Conservation (phyloP, 441 rosid genomes). For the Gossypium gossypioides region DNA sequence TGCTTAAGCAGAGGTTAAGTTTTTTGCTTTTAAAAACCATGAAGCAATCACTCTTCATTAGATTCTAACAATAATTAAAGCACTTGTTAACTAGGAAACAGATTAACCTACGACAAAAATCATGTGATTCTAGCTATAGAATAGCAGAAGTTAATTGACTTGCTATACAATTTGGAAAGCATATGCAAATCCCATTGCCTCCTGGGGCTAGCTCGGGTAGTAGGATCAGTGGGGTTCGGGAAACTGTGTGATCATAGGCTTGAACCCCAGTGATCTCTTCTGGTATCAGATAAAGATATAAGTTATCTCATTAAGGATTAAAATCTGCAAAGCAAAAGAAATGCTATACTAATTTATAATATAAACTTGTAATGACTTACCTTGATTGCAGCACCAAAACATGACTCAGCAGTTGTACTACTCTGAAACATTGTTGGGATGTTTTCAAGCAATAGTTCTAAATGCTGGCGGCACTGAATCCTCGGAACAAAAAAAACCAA, state of each 20-base stretch:
- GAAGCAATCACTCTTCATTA: background rate
- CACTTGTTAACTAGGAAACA: background rate
- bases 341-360: background rate
- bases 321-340: background rate
- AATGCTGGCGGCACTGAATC: slow-evolving; percentile 83
- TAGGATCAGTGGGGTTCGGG: background rate
- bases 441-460: slow-evolving; percentile 85
- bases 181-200: background rate
- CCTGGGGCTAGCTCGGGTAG: background rate
- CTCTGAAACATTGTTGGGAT: slow-evolving; percentile 88
- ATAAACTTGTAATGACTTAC: slow-evolving; percentile 28
- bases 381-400: slow-evolving; percentile 96
- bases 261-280: background rate
- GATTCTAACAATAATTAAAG: background rate
- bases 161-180: background rate
- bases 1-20: background rate
- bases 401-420: slow-evolving; percentile 80
- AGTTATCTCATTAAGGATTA: background rate
- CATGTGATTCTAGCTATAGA: background rate
- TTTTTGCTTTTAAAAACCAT: background rate
- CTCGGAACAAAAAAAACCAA: slow-evolving; percentile 19
- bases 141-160: background rate
- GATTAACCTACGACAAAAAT: background rate
- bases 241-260: background rate
- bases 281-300: background rate